Evolutionary conservation across 352 stramenopile species (phyloP).

Genomic region (Pythium sukuiense): DNA sequence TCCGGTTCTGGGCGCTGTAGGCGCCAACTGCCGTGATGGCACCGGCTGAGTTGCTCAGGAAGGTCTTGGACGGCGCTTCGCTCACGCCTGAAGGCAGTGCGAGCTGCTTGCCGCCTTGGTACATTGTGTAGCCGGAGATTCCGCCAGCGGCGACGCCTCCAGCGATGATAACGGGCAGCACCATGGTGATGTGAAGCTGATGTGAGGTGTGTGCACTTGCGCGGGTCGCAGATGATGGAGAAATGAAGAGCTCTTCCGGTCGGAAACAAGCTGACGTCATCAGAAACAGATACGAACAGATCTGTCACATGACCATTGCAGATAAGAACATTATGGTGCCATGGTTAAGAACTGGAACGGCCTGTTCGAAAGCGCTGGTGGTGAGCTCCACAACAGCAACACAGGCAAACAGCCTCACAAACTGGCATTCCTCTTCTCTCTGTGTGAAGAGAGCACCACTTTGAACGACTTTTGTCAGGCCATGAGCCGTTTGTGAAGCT

Average conservation of each 20-base stretch:
- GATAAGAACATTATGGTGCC: background rate
- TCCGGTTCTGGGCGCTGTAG: conserved; percentile 51
- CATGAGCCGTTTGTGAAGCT: background rate
- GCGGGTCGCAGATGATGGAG: conserved; percentile 1
- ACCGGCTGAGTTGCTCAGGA: conserved; percentile 38
- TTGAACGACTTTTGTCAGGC: background rate
- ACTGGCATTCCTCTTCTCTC: background rate
- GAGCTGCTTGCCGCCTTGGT: conserved; percentile 51
- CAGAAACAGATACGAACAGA: background rate
- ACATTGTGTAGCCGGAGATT: conserved; percentile 67
- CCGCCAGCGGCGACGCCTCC: conserved; percentile 44
- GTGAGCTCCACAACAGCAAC: background rate
- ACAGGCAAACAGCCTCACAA: background rate
- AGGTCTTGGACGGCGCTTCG: conserved; percentile 44
- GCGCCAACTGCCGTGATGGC: conserved; percentile 35
- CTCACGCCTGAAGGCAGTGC: conserved; percentile 36
- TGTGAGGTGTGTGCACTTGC: background rate
- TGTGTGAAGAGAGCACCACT: too few species aligned
- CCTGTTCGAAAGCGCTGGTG: conserved; percentile 30
- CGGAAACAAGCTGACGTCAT: background rate
- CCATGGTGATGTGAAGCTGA: conserved; percentile 32
- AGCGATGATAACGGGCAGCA: conserved; percentile 70
- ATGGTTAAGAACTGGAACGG: conserved; percentile 3
- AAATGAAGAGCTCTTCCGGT: background rate
- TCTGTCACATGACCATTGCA: conserved; percentile 9